Percentiles rank a stretch among this genome's conserved stretches.
Evolutionary conservation across 768 basidiomycete species (phyloP).

Genomic region (Suillus luteus): DNA sequence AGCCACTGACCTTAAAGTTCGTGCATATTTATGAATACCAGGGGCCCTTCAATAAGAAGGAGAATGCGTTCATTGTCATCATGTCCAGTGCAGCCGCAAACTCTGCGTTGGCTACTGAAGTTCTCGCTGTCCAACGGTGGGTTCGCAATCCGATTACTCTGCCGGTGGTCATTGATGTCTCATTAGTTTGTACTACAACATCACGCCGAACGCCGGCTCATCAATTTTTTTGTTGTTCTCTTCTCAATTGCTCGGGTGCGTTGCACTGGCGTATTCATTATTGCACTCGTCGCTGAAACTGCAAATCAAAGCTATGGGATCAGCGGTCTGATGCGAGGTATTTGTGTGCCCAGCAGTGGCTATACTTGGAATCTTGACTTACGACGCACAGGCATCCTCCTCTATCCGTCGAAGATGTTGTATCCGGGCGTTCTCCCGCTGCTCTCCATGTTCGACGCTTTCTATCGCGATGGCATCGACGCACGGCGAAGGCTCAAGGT

Average conservation of each 20-base stretch:
- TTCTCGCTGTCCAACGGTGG: conserved; percentile 51
- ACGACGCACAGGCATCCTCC: conserved; percentile 21
- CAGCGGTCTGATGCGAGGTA: conserved; percentile 53
- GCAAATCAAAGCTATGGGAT: conserved; percentile 42
- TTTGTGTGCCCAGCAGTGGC: conserved; percentile 12
- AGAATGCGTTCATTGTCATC: conserved; percentile 58
- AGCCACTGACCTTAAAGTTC: neutral
- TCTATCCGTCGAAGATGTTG: conserved; percentile 51
- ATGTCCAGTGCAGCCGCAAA: conserved; percentile 59
- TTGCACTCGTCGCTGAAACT: neutral
- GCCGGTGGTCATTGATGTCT: neutral
- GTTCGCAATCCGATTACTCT: neutral
- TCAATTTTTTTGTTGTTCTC: conserved; percentile 47
- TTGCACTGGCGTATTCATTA: neutral
- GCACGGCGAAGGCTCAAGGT: conserved; percentile 46
- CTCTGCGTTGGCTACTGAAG: conserved; percentile 54
- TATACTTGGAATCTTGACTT: neutral
- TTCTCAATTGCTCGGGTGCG: conserved; percentile 38
- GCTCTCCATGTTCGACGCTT: conserved; percentile 30
- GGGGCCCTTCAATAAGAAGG: conserved; percentile 62
- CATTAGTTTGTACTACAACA: conserved; percentile 46
- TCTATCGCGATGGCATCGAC: conserved; percentile 44
- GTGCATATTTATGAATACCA: conserved; percentile 20
- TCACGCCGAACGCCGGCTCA: conserved; percentile 46
- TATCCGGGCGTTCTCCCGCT: conserved; percentile 35